Evolutionary conservation across 176 grass and related monocot genomes (phyloP), one percentile per base, ranked within the genome.

Genomic region (Aegilops longissima): DNA sequence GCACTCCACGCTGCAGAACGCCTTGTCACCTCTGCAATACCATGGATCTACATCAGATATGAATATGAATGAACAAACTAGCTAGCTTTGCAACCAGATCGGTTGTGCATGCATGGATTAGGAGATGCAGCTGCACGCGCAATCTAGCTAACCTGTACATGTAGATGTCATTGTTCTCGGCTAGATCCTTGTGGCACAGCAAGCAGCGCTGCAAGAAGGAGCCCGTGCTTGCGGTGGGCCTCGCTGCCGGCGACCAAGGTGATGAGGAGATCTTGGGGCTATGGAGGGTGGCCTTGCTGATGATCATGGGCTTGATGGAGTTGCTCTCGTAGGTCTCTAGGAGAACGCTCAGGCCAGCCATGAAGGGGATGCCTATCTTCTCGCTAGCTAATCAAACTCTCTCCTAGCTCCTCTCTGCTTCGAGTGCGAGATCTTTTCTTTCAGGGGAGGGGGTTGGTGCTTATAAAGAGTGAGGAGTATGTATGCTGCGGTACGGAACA

Each of bases 1-100:
- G 91, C 91, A 92, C 80, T 89, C 86, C 69, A 84, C 87, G 87
- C 91, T 92, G 83, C 91, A 92, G 80, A 89, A 92, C 80, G 91
- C 84, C 61, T 77, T 78, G 84, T 92, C 91, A 12, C 91, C 91
- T 63, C 91, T 92, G 69, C 87, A 54, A 6, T 18, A 64, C 7
- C 65, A 40, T 6, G 45, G 45, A 76, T 16, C 24, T 23, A 38
- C 0, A 18, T 5, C 4, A 64, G 17, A 63, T 25, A 47, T 24
- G 12, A 78, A 63, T 25, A 47, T 24, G 12, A 78, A 14, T 12
- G 16, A 49, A 44, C 39, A 16, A 74, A 42, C 12, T 65, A 30
- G 25, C 36, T 24, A 14, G 27, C 27, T 27, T 27, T 27, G 27
- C 27, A 27, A 27, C 27, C 27, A 27, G 36, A 65, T 35, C 20